These are phyloP conservation scores for Ricinus communis DNA, from an alignment of 345 rosid species.

Conservation along the genomic window DNA sequence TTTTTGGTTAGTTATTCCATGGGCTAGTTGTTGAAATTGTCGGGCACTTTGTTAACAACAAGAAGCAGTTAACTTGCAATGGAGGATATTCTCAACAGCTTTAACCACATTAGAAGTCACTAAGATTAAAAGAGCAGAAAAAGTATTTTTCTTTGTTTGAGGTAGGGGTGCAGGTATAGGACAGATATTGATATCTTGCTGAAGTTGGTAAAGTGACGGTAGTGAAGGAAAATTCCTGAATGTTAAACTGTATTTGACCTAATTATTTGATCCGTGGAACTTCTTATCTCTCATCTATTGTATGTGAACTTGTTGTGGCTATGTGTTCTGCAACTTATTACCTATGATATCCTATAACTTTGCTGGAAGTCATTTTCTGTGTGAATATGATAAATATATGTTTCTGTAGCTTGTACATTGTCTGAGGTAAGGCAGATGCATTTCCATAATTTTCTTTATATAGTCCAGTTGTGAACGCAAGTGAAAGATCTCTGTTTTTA, in stretches of 20 bases:
- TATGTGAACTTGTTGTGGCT: not conserved
- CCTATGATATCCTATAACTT: not conserved
- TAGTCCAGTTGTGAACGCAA: not conserved
- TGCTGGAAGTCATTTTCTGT: not conserved
- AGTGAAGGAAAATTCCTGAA: not conserved
- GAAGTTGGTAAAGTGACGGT: not conserved
- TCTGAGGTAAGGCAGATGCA: not conserved
- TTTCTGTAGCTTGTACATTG: conserved; percentile 1
- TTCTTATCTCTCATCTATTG: not conserved
- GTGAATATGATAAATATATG: not conserved
- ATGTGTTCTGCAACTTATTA: not conserved
- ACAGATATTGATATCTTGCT: not conserved
- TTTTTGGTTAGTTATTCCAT: too few species aligned
- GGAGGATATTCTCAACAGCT: not conserved
- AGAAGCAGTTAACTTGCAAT: not conserved
- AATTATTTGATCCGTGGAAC: not conserved
- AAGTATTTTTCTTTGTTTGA: not conserved
- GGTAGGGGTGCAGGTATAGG: not conserved
- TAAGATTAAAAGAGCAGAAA: not conserved
- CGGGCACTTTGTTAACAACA: too few species aligned
- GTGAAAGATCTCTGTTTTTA: not conserved
- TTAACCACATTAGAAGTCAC: not conserved
- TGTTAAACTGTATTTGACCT: not conserved
- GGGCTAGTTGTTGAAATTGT: too few species aligned
- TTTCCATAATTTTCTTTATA: not conserved